Conservation (phyloP, 2,329 filamentous ascomycete genomes). For the Pseudonectria foliicola region DNA sequence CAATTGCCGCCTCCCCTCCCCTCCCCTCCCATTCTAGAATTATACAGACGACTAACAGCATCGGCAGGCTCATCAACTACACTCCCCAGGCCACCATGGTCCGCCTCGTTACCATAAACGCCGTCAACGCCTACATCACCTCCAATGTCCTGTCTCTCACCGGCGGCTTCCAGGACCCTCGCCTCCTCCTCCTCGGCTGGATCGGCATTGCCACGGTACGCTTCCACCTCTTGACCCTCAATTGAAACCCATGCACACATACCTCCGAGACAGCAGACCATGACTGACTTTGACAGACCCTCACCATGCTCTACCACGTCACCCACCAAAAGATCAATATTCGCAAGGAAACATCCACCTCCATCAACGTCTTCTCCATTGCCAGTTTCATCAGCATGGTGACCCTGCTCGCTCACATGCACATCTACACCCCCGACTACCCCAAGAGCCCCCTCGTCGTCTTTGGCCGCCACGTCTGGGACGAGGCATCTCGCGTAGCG, state of each 20-base stretch:
- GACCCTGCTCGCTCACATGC: constrained; percentile 58
- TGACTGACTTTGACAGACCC: constrained; percentile 39
- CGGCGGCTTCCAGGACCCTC: constrained; percentile 62
- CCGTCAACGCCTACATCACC: constrained; percentile 67
- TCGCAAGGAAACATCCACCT: constrained; percentile 69
- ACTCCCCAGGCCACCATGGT: constrained; percentile 75
- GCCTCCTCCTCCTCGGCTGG: constrained; percentile 69
- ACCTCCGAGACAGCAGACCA: constrained; percentile 3
- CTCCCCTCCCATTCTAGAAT: neutral
- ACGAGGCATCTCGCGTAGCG: constrained; percentile 25
- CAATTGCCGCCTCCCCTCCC: too few relatives aligned
- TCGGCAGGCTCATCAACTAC: constrained; percentile 69
- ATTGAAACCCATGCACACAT: neutral
- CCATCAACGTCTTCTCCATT: constrained; percentile 69
- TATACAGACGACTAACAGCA: neutral
- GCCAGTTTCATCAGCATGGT: constrained; percentile 72
- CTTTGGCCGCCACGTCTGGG: constrained; percentile 28
- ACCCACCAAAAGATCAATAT: constrained; percentile 75
- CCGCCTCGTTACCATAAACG: constrained; percentile 68
- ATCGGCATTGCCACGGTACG: constrained; percentile 67
- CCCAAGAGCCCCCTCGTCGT: constrained; percentile 51
- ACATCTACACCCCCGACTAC: constrained; percentile 55
- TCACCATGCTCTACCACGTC: constrained; percentile 69
- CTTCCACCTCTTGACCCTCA: constrained; percentile 8
- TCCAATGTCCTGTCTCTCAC: constrained; percentile 64